Percentiles rank a stretch among this genome's conserved stretches.
Evolutionary conservation across 2,329 filamentous ascomycete species (phyloP).

Genomic region (Trichoderma atroviride): DNA sequence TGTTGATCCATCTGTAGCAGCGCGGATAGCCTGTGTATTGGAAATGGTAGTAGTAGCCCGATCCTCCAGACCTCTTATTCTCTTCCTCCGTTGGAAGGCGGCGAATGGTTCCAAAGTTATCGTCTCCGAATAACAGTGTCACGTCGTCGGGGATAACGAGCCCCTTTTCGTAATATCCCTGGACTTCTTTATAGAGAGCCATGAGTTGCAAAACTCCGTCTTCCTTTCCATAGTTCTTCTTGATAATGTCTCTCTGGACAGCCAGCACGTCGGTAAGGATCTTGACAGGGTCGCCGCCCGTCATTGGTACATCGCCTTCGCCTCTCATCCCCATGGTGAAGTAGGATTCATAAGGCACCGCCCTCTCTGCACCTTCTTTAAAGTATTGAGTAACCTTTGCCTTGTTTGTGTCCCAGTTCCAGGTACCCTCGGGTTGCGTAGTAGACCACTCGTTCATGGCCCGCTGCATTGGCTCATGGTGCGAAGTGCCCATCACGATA

Average conservation of each 20-base stretch:
- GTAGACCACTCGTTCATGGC: slow-evolving; percentile 54
- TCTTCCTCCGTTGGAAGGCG: slow-evolving; percentile 59
- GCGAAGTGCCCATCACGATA: slow-evolving; percentile 65
- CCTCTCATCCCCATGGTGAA: slow-evolving; percentile 64
- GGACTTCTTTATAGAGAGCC: slow-evolving; percentile 68
- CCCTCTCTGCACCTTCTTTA: slow-evolving; percentile 55
- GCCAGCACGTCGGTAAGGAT: slow-evolving; percentile 57
- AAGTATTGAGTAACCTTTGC: slow-evolving; percentile 60
- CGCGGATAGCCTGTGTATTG: slow-evolving; percentile 65
- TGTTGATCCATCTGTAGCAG: slow-evolving; percentile 65
- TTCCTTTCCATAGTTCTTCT: slow-evolving; percentile 51
- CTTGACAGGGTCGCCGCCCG: slow-evolving; percentile 52
- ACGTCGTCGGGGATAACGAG: slow-evolving; percentile 63
- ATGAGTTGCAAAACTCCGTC: slow-evolving; percentile 56
- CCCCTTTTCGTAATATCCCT: slow-evolving; percentile 63
- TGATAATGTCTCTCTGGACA: slow-evolving; percentile 57
- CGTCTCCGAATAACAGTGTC: slow-evolving; percentile 64
- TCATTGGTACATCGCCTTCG: slow-evolving; percentile 57
- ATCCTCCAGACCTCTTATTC: slow-evolving; percentile 55
- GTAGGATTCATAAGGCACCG: slow-evolving; percentile 60
- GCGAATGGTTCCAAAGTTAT: slow-evolving; percentile 64
- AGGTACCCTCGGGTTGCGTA: slow-evolving; percentile 50
- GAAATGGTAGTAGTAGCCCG: slow-evolving; percentile 59
- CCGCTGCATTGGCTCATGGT: slow-evolving; percentile 68
- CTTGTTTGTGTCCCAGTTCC: slow-evolving; percentile 62